phyloP scores from a whole-genome alignment of 352 stramenopile genomes.

The Hyaloperonospora brassicae region DNA sequence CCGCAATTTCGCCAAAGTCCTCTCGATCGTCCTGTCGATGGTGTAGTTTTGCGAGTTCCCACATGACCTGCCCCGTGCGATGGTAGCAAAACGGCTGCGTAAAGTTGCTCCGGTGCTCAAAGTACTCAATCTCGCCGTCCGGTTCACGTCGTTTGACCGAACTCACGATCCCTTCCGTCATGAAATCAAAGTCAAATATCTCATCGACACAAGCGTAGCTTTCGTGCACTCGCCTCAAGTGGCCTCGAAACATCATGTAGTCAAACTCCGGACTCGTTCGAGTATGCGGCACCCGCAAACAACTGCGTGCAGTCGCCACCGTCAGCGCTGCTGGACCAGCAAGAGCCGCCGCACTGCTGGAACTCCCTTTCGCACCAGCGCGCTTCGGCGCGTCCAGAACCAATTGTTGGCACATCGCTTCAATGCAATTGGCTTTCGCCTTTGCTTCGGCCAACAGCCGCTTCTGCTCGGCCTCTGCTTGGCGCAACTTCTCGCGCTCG shows the following conservation, averaged over 20 bases:
- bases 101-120: constrained; percentile 11
- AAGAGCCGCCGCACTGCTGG: no score
- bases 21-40: constrained; percentile 15
- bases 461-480: constrained; percentile 9
- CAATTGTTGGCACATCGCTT: constrained; percentile 10
- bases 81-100: constrained; percentile 12
- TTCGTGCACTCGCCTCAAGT: constrained; percentile 17
- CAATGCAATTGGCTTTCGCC: constrained; percentile 10
- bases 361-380: no score
- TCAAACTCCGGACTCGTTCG: constrained; percentile 11
- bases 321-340: no score
- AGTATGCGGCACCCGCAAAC: neutral
- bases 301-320: no score
- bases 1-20: constrained; percentile 2
- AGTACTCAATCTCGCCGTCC: constrained; percentile 9
- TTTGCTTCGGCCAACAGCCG: constrained; percentile 9
- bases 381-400: neutral
- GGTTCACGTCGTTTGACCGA: constrained; percentile 6
- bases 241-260: constrained; percentile 19
- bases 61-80: constrained; percentile 7
- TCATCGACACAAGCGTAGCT: constrained; percentile 12
- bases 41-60: constrained; percentile 10
- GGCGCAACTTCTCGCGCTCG: constrained; percentile 8
- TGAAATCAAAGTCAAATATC: constrained; percentile 9
- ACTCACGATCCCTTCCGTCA: constrained; percentile 4